These are phyloP conservation scores for Phylloporus sp. DNA, from an alignment of 768 basidiomycete genomes.

Conservation along the genomic window DNA sequence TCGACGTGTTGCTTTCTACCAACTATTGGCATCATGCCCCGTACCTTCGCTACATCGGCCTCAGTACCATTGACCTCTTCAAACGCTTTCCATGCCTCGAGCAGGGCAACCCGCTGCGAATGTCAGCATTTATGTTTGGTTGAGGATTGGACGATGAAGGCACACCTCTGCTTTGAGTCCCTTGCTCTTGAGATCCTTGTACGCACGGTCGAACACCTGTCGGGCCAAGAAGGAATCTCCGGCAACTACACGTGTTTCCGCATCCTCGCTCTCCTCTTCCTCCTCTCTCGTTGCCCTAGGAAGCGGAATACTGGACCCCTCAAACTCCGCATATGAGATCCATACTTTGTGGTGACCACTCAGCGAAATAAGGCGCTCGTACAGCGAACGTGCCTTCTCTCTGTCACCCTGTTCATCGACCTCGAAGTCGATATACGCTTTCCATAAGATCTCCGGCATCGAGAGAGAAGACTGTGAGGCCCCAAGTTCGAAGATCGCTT, in stretches of 20 bases:
- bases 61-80: slow-evolving; percentile 76
- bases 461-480: slow-evolving; percentile 79
- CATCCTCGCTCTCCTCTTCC: slow-evolving; percentile 58
- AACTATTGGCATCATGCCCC: slow-evolving; percentile 91
- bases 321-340: slow-evolving; percentile 93
- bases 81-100: slow-evolving; percentile 95
- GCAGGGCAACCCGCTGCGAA: slow-evolving; percentile 77
- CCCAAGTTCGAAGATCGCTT: slow-evolving; percentile 92
- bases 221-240: slow-evolving; percentile 71
- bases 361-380: slow-evolving; percentile 79
- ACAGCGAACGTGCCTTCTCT: slow-evolving; percentile 75
- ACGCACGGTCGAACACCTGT: slow-evolving; percentile 80
- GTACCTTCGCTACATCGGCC: slow-evolving; percentile 75
- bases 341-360: slow-evolving; percentile 97
- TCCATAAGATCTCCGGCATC: slow-evolving; percentile 94
- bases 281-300: slow-evolving; percentile 65
- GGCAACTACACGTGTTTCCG: slow-evolving; percentile 53
- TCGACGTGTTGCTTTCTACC: slow-evolving; percentile 82
- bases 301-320: slow-evolving; percentile 70
- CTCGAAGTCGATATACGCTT: slow-evolving; percentile 97
- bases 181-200: slow-evolving; percentile 79
- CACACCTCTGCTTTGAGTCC: slow-evolving; percentile 85
- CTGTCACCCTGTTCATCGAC: slow-evolving; percentile 85
- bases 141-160: not conserved
- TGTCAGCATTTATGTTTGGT: slow-evolving; percentile 1